Conservation (phyloP, 78 protist genomes). For the Speleostelium caveatum region DNA sequence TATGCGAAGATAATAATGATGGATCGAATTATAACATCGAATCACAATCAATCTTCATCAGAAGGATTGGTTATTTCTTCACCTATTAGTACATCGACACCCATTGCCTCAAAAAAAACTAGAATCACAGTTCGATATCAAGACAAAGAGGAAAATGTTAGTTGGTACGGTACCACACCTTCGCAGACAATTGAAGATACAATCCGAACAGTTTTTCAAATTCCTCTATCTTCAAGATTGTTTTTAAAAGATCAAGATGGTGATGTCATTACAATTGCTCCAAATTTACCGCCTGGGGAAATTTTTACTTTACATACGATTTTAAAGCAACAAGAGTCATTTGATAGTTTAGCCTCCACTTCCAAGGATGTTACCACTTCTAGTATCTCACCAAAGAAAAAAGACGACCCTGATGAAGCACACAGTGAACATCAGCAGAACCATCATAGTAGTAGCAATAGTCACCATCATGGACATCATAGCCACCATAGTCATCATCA, state of each 20-base stretch:
- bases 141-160: conserved; percentile 17
- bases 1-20: too few relatives aligned
- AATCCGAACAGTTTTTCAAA: conserved; percentile 45
- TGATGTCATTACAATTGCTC: conserved; percentile 65
- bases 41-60: too few relatives aligned
- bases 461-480: neutral
- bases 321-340: too few relatives aligned
- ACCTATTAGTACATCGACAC: neutral
- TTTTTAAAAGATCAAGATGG: conserved; percentile 57
- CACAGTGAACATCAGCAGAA: neutral
- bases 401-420: too few relatives aligned
- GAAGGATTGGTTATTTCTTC: too few relatives aligned
- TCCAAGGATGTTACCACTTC: too few relatives aligned
- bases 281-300: conserved; percentile 57
- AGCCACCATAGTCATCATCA: neutral
- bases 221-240: conserved; percentile 12
- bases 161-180: conserved; percentile 65
- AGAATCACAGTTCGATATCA: conserved; percentile 29
- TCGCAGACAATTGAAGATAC: conserved; percentile 68
- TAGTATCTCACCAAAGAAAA: neutral
- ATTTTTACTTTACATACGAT: conserved; percentile 18
- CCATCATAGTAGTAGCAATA: neutral
- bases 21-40: too few relatives aligned
- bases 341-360: too few relatives aligned
- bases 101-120: conserved; percentile 13